Base-by-base conservation (phyloP, 2,329 filamentous ascomycete genomes). In the Aurifilum marmelostoma region DNA sequence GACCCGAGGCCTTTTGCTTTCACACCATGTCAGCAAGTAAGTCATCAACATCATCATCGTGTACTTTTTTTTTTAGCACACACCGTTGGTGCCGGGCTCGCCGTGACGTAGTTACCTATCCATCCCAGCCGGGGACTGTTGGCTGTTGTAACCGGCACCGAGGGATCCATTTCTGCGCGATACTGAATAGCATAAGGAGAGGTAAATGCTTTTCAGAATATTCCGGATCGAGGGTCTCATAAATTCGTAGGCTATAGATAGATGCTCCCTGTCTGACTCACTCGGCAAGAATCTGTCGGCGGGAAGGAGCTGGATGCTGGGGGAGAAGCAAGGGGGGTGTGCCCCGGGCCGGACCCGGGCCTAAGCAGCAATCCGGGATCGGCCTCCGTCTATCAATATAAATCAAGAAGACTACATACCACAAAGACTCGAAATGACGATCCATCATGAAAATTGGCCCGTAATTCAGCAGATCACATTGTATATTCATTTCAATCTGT, bases 1-100 rank as follows among this genome's bases (percentile, higher is more conserved):
- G 83, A 86, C 1, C 84, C 84, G 0, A 86, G 79, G 4, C 84
- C 84, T 73, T 56, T 21, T 34, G n/a, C n/a, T n/a, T 8, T 34
- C 18, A 47, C 41, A 7, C 16, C 41, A 21, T 4, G 41, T 47
- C 41, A 47, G 41, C 21, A 21, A 34, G 8, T 34, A 16, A 14
- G 18, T n/a, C 18, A 9, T 47, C 18, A 18, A 3, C 16, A 43
- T 18, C 52, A 16, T 16, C n/a, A 24, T 24, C 50, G 52, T 16
- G 29, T 54, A 54, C 52, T 18, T 14, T 56, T 34, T 34, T 8
- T 34, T 34, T 4, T 34, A n/a, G n/a, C n/a, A 34, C 27, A 12
- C 52, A 32, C 3, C 27, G 6, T n/a, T 56, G 27, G 1, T 18
- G 52, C 24, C 14, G 52, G 52, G 6, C 14, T 29, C 12, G 24